phyloP scores from a whole-genome alignment of 192 early-diverging fungal genomes.

The Funneliformis geosporum region DNA sequence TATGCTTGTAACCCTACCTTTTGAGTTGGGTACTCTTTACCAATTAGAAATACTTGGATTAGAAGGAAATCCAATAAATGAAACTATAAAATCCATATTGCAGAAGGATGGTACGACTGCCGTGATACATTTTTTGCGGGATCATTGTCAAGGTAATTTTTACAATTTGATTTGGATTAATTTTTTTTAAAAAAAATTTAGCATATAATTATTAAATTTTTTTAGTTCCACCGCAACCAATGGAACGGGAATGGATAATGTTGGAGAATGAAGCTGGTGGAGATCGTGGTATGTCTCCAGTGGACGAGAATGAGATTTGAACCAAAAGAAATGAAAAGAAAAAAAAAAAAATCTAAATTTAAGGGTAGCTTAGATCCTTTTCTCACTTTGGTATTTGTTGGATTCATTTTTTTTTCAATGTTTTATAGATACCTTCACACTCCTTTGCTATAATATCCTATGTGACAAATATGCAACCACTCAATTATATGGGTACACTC shows the following conservation, averaged over 20 bases:
- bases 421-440: slow-evolving; percentile 75
- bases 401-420: slow-evolving; percentile 28
- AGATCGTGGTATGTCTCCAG: slow-evolving; percentile 42
- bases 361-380: not conserved
- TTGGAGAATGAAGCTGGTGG: slow-evolving; percentile 75
- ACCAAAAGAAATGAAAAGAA: slow-evolving; percentile 19
- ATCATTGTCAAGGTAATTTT: slow-evolving; percentile 76
- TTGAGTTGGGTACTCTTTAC: slow-evolving; percentile 86
- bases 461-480: slow-evolving; percentile 88
- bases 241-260: slow-evolving; percentile 87
- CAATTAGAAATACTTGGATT: slow-evolving; percentile 88
- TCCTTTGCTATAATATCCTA: slow-evolving; percentile 92
- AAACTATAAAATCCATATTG: slow-evolving; percentile 74
- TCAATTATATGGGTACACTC: slow-evolving; percentile 89
- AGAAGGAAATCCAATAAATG: slow-evolving; percentile 92
- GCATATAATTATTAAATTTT: not conserved
- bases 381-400: slow-evolving; percentile 9
- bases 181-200: not conserved
- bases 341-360: not conserved
- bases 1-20: slow-evolving; percentile 77
- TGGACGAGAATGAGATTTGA: not conserved
- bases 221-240: slow-evolving; percentile 72
- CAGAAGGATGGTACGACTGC: slow-evolving; percentile 86
- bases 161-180: not conserved
- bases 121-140: slow-evolving; percentile 84